A percentile compares a stretch with the other conserved stretches of the same genome.
Conservation (phyloP, 352 stramenopile species). For the Thraustochytrium sp. region DNA sequence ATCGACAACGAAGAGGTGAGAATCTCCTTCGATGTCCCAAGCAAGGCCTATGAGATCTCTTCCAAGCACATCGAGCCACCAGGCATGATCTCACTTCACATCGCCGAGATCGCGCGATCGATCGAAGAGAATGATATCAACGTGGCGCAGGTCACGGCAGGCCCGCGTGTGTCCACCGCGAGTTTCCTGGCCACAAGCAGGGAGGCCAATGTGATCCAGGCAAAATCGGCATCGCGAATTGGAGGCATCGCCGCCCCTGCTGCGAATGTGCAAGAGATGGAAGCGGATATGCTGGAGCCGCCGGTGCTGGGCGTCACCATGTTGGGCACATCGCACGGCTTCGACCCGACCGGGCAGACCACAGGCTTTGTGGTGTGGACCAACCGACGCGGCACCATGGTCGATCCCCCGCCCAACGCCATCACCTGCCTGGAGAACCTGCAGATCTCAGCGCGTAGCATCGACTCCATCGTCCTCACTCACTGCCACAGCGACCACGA, state of each 20-base stretch:
- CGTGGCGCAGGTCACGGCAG: no score
- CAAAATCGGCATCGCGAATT: no score
- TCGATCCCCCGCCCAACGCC: slow-evolving; percentile 69
- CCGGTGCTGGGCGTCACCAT: slow-evolving; percentile 70
- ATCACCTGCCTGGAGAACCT: slow-evolving; percentile 67
- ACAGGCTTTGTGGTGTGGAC: slow-evolving; percentile 74
- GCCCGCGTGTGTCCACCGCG: no score
- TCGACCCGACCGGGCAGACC: slow-evolving; percentile 71
- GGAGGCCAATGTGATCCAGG: not conserved
- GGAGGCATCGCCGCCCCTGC: not conserved
- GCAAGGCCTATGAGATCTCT: not conserved
- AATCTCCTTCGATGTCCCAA: not conserved
- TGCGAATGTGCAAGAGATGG: slow-evolving; percentile 51
- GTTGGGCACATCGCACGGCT: slow-evolving; percentile 69
- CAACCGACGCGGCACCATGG: slow-evolving; percentile 73
- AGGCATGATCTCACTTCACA: not conserved
- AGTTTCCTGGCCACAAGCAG: no score
- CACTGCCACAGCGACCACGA: slow-evolving; percentile 74
- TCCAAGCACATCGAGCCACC: not conserved
- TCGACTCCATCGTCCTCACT: slow-evolving; percentile 71
- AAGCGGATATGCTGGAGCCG: slow-evolving; percentile 67
- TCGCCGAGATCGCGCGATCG: not conserved
- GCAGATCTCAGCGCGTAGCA: slow-evolving; percentile 69
- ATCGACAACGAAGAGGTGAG: not conserved
- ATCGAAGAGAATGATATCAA: not conserved